Conservation (phyloP, 2,329 filamentous ascomycete genomes). For the Microsporum ferrugineum region DNA sequence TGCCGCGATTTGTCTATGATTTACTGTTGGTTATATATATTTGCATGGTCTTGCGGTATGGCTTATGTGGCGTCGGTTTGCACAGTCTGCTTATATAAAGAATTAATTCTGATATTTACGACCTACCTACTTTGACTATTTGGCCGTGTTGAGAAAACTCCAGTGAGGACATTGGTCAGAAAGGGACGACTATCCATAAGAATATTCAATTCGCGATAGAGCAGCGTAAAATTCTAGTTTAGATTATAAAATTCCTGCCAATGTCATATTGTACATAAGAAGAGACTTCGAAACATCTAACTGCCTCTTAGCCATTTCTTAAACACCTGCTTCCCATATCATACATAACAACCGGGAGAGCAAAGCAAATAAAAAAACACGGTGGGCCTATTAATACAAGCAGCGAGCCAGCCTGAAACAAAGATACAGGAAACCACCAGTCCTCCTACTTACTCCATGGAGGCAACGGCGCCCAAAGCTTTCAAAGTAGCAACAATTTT, state of each 20-base stretch:
- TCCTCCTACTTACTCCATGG: slow-evolving; percentile 62
- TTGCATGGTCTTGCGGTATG: neutral
- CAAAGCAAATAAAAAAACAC: neutral
- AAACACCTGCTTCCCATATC: slow-evolving; percentile 1
- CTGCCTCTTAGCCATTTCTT: slow-evolving; percentile 1
- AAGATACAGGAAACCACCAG: neutral
- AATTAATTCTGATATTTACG: neutral
- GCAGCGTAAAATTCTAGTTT: neutral
- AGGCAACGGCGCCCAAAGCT: slow-evolving; percentile 75
- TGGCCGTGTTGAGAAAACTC: neutral
- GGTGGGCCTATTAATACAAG: slow-evolving; percentile 2
- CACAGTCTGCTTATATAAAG: neutral
- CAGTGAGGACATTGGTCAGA: neutral
- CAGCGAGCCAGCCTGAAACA: slow-evolving; percentile 2
- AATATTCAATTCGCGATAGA: neutral
- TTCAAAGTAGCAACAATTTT: slow-evolving; percentile 96
- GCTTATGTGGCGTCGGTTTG: neutral
- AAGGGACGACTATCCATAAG: neutral
- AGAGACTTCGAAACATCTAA: slow-evolving; percentile 2
- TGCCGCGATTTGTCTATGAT: neutral
- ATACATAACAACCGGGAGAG: neutral
- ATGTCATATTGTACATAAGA: slow-evolving; percentile 4
- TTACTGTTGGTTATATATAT: neutral
- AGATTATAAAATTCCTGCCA: neutral
- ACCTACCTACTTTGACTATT: neutral